Conservation (phyloP, 306 rosid genomes). For the Lotus japonicus region DNA sequence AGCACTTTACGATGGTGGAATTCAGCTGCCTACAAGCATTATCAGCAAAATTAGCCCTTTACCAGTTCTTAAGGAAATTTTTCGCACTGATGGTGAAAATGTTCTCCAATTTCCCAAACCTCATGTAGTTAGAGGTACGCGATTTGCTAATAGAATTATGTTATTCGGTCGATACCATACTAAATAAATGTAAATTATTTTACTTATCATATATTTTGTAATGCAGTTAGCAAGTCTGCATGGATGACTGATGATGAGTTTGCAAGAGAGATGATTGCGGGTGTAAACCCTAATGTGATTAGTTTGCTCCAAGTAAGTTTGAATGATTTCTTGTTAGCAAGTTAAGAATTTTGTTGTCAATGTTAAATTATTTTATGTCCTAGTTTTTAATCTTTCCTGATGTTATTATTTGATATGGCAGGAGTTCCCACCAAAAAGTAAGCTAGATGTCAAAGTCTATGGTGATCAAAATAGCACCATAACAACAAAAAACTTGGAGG, state of each 20-base stretch:
- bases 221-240: conserved; percentile 38
- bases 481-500: conserved; percentile 33
- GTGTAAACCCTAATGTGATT: conserved; percentile 48
- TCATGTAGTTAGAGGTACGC: conserved; percentile 40
- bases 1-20: conserved; percentile 49
- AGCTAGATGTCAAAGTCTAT: conserved; percentile 36
- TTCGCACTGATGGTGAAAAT: conserved; percentile 53
- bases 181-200: neutral
- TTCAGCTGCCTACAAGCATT: conserved; percentile 27
- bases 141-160: too few species aligned
- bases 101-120: conserved; percentile 51
- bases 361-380: neutral
- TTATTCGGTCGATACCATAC: too few species aligned
- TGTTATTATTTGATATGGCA: conserved; percentile 13
- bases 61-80: conserved; percentile 44
- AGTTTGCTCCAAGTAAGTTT: conserved; percentile 21
- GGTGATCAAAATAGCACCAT: conserved; percentile 58
- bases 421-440: conserved; percentile 65
- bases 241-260: conserved; percentile 75
- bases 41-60: conserved; percentile 34
- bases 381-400: neutral
- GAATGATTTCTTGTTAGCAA: neutral
- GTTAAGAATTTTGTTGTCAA: neutral
- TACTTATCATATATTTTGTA: neutral
- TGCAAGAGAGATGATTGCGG: conserved; percentile 61